Base-by-base conservation (phyloP, 768 basidiomycete genomes). In the Amanita fuliginea region DNA sequence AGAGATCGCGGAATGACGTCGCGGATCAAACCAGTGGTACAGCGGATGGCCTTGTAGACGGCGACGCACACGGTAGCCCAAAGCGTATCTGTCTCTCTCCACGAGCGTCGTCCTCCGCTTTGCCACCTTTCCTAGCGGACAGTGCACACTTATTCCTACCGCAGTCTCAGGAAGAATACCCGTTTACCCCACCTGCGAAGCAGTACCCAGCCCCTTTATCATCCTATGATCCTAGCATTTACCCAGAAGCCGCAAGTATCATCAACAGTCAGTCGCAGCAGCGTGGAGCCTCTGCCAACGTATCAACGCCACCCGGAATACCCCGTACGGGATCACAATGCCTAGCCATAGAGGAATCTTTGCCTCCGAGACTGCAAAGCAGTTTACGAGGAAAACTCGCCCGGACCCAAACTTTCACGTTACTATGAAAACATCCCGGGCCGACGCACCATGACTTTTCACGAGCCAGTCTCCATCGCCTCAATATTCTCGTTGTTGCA, bases 201-300 rank as follows among this genome's bases (percentile, higher is more conserved):
- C 68, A 69, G 53, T 69, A 65, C 54, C 67, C 68, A 22, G 67
- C 66, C 0, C 67, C 66, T 1, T 42, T 67, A 9, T 60, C 63
- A 11, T 51, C 62, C 4, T 70, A 71, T 41, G 60, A 69, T 33
- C 68, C 67, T 0, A 42, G 54, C 11, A 11, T 67, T 6, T 69
- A 69, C 61, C 68, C 68, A 0, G 64, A 70, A 22, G 68, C 67
- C 0, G 63, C 62, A 24, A 53, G 52, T 11, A 57, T 63, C 4
- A 68, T 67, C 24, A 55, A 57, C 40, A 54, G 56, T 2, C 60
- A 60, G 36, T 55, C 52, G 6, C 56, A 57, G 35, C 43, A 49
- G 1, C 55, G 58, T 30, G 54, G 54, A 18, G 57, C 56, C 46
- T 52, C 51, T 18, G 22, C 26, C 22, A 19, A 47, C 5, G 34